Base-by-base conservation (phyloP, 2,329 filamentous ascomycete genomes). In the Curvularia eragrostidis region DNA sequence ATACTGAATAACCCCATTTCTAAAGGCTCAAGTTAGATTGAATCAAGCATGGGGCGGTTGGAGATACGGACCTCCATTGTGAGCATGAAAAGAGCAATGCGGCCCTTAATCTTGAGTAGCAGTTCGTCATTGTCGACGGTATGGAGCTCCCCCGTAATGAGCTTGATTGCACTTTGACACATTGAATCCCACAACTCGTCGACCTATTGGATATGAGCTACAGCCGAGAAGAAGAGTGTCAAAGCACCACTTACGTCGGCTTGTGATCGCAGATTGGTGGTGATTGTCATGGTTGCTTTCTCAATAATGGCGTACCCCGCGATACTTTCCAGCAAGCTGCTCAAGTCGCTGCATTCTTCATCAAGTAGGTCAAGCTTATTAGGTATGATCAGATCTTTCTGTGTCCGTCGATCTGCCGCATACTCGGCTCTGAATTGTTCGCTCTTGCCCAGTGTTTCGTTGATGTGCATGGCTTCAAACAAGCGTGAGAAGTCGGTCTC, bases 171-270 rank as follows among this genome's bases (percentile, higher is more conserved):
- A 43, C 89, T 88, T 70, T 93, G 91, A 72, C 94, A 98, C 91
- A 98, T 95, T 0, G 93, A 97, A 70, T 98, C 94, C 95, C 95
- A 99, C 2, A 99, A 81, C 77, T 98, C 95, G 72, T 99, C 95
- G n/a, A 97, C 88, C 90, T 93, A 28, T 44, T 28, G 36, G 24
- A 28, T 6, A 32, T 65, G 44, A 63, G 60, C 24, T 2, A 42
- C 30, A 42, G 18, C 21, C 5, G 19, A 1, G 9, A 6, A 0
- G 3, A 13, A 5, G 15, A 49, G 3, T 24, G 2, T 1, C 19
- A 28, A 15, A 10, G n/a, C 0, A 19, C 24, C 26, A 62, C 86
- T 77, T 76, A 94, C 93, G 80, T 99, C 95, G 64, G 91, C 86
- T 81, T 26, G 92, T 90, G 62, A 67, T 44, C 95, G 88, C 48